Evolutionary conservation across 1,284 basidiomycete species (phyloP).

Genomic region (Caloboletus inedulis): DNA sequence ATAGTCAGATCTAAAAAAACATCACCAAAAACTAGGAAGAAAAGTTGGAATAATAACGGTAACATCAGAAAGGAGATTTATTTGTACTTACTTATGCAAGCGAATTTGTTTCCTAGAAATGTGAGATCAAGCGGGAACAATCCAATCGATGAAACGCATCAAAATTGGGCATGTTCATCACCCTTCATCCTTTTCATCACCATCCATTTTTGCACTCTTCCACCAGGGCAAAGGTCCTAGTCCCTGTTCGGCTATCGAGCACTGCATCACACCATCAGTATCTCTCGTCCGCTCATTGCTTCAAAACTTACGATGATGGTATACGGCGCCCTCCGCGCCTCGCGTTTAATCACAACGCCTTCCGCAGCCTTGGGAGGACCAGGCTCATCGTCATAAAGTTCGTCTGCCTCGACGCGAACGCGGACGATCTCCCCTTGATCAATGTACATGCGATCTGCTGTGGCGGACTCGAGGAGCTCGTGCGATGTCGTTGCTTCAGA

Average conservation of each 20-base stretch:
- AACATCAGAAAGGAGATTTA: not conserved
- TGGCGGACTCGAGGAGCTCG: conserved; percentile 67
- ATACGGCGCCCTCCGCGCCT: conserved; percentile 65
- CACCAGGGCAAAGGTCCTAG: conserved; percentile 77
- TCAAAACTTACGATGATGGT: conserved; percentile 61
- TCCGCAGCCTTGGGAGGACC: conserved; percentile 75
- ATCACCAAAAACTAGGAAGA: not conserved
- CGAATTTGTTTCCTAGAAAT: not conserved
- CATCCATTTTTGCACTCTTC: conserved; percentile 49
- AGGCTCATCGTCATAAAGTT: conserved; percentile 90
- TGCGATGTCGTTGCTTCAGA: conserved; percentile 53
- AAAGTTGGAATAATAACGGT: not conserved
- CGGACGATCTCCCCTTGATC: conserved; percentile 83
- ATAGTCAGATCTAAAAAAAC: not conserved
- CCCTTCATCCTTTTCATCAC: conserved; percentile 36
- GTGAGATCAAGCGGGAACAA: not conserved
- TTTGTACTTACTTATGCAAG: conserved; percentile 3
- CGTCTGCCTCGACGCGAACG: conserved; percentile 82
- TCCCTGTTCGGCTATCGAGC: conserved; percentile 87
- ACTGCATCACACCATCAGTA: conserved; percentile 43
- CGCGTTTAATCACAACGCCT: conserved; percentile 56
- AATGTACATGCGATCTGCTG: conserved; percentile 79
- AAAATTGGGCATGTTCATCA: conserved; percentile 12
- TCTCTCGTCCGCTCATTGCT: not conserved
- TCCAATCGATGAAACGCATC: not conserved